Evolutionary conservation across 371 early-diverging fungal genomes (phyloP).

Genomic region (Zychaea mexicana): DNA sequence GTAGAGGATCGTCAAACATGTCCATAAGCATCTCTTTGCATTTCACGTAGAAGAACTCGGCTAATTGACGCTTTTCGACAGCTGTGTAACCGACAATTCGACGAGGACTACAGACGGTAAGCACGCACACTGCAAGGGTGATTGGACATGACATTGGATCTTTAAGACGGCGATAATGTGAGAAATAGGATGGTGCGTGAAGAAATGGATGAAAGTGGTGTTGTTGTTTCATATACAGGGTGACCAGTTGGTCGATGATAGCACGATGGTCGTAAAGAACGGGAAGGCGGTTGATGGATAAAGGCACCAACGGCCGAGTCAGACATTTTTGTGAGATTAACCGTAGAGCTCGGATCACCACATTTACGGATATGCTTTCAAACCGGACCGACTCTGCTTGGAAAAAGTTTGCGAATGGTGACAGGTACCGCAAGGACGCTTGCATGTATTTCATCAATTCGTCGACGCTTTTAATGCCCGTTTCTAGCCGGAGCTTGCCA

Average conservation of each 20-base stretch:
- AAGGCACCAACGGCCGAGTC: not conserved
- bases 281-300: not conserved
- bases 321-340: not conserved
- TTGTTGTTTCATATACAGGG: not conserved
- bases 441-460: conserved; percentile 10
- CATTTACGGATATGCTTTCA: conserved; percentile 1
- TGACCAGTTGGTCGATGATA: conserved; percentile 5
- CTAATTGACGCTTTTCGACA: conserved; percentile 13
- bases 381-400: not conserved
- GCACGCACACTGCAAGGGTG: conserved; percentile 16
- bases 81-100: not conserved
- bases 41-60: conserved; percentile 18
- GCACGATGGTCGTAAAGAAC: not conserved
- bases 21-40: conserved; percentile 12
- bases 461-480: conserved; percentile 9
- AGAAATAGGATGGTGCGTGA: conserved; percentile 8
- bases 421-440: conserved; percentile 12
- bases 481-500: conserved; percentile 13
- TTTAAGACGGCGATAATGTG: not conserved
- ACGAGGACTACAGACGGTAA: not conserved
- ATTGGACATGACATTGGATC: conserved; percentile 16
- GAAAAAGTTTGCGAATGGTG: conserved; percentile 15
- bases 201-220: not conserved
- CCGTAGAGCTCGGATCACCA: not conserved
- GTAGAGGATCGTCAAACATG: conserved; percentile 23